These are phyloP conservation scores for Lactarius psammicola DNA, from an alignment of 768 basidiomycete species.

Conservation along the genomic window DNA sequence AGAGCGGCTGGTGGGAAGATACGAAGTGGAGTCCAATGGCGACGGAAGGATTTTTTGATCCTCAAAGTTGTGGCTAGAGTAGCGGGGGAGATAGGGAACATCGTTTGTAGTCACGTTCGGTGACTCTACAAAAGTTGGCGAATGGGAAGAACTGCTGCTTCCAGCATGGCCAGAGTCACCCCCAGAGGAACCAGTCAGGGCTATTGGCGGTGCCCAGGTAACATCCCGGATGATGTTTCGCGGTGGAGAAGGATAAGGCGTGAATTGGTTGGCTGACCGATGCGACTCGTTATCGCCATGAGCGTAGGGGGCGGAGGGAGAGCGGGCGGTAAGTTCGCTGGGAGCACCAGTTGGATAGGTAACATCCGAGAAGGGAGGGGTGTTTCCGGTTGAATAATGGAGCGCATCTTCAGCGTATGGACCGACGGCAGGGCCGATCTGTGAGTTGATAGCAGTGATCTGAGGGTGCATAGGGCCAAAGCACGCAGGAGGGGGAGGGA, in stretches of 20 bases:
- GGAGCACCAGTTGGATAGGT: conserved; percentile 44
- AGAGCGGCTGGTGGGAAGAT: conserved; percentile 67
- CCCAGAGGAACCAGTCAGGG: conserved; percentile 39
- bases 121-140: conserved; percentile 52
- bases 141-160: conserved; percentile 49
- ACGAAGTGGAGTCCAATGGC: conserved; percentile 51
- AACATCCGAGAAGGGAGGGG: conserved; percentile 43
- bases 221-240: conserved; percentile 33
- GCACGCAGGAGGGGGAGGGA: conserved; percentile 28
- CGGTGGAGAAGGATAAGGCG: conserved; percentile 40
- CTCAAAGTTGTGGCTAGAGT: conserved; percentile 40
- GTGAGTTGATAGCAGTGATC: conserved; percentile 32
- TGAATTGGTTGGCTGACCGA: conserved; percentile 52
- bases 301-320: conserved; percentile 46
- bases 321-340: conserved; percentile 46
- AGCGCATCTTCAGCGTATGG: conserved; percentile 47
- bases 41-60: conserved; percentile 57
- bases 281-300: conserved; percentile 39
- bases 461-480: conserved; percentile 31
- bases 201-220: conserved; percentile 31
- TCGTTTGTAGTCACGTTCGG: conserved; percentile 54
- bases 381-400: conserved; percentile 49
- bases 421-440: conserved; percentile 33
- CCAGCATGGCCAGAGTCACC: conserved; percentile 43
- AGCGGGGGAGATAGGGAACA: conserved; percentile 47